Evolutionary conservation across 352 stramenopile species (phyloP).

Genomic region (Plasmopara muralis): DNA sequence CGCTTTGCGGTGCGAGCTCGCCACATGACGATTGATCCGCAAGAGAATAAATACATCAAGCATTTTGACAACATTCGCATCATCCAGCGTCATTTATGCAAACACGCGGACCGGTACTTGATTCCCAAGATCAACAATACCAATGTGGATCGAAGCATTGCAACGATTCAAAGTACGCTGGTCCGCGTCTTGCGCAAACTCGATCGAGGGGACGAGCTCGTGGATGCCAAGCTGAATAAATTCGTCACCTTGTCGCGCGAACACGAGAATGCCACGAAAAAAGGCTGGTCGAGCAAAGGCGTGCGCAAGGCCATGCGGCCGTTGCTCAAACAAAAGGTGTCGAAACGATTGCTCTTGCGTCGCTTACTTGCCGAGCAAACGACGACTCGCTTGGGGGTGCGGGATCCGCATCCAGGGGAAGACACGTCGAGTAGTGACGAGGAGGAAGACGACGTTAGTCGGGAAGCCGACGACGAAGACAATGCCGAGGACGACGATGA

Average conservation of each 20-base stretch:
- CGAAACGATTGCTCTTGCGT: constrained; percentile 68
- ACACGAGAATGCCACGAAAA: constrained; percentile 84
- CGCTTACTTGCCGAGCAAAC: constrained; percentile 72
- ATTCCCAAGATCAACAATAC: constrained; percentile 89
- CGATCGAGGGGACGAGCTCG: constrained; percentile 62
- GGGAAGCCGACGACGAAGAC: constrained; percentile 36
- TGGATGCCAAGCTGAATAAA: constrained; percentile 74
- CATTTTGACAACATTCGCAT: constrained; percentile 88
- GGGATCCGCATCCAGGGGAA: constrained; percentile 29
- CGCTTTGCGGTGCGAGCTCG: constrained; percentile 75
- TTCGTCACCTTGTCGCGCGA: constrained; percentile 81
- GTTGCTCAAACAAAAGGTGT: constrained; percentile 82
- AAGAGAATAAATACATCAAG: constrained; percentile 89
- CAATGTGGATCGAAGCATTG: constrained; percentile 82
- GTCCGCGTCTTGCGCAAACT: constrained; percentile 77
- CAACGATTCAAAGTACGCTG: constrained; percentile 79
- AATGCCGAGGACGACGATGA: constrained; percentile 63
- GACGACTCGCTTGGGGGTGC: constrained; percentile 27
- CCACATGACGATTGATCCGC: constrained; percentile 85
- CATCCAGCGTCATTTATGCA: constrained; percentile 82
- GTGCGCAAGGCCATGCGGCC: constrained; percentile 83
- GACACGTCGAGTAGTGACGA: constrained; percentile 78
- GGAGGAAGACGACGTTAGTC: constrained; percentile 46
- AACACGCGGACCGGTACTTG: constrained; percentile 76
- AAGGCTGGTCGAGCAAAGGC: constrained; percentile 81